Evolutionary conservation across 495 filamentous ascomycete genomes (phyloP).

Genomic region (Margaritispora aquatica): DNA sequence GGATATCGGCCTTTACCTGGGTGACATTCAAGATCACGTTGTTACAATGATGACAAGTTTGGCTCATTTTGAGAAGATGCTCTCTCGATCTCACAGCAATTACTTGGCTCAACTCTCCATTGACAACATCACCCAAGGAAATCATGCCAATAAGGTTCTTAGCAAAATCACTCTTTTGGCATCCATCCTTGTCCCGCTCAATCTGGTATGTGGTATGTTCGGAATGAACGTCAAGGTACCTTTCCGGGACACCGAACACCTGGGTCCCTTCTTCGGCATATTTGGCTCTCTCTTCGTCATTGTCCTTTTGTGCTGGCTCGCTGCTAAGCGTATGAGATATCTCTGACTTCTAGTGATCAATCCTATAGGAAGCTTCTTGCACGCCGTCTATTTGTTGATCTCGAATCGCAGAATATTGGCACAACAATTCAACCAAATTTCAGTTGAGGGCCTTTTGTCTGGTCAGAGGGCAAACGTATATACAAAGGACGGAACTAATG

Average conservation of each 20-base stretch:
- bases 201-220: conserved; percentile 90
- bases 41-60: conserved; percentile 98
- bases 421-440: background rate
- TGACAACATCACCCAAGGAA: conserved; percentile 76
- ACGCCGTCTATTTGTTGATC: background rate
- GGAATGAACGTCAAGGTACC: conserved; percentile 95
- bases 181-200: conserved; percentile 93
- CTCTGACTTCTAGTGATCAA: conserved; percentile 25
- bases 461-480: background rate
- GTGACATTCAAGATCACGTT: conserved; percentile 98
- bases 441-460: no score
- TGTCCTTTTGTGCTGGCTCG: conserved; percentile 42
- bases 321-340: conserved; percentile 40
- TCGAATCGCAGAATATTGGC: background rate
- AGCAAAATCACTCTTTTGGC: conserved; percentile 94
- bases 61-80: conserved; percentile 94
- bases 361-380: background rate
- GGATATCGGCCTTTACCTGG: conserved; percentile 92
- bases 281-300: conserved; percentile 59
- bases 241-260: conserved; percentile 44
- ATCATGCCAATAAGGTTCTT: conserved; percentile 73
- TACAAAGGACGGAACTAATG: background rate
- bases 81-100: conserved; percentile 90
- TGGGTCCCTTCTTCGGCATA: conserved; percentile 78
- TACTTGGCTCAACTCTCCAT: conserved; percentile 94